Evolutionary conservation across 371 early-diverging fungal genomes (phyloP), one percentile per base, ranked within the genome.

Genomic region (Lichtheimia hyalospora): DNA sequence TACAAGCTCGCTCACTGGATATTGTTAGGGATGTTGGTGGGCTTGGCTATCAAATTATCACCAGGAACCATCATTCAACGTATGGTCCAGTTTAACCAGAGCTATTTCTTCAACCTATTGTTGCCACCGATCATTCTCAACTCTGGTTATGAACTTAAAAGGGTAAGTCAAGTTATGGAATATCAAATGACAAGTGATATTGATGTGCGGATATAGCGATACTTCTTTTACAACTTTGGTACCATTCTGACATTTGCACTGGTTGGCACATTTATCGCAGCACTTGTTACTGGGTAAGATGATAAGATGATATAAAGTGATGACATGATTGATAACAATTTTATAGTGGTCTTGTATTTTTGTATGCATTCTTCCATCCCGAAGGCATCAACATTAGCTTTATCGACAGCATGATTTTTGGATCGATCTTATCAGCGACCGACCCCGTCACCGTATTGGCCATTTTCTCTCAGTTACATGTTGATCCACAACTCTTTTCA

Each of bases 111-210:
- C 82, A 97, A 96, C 69, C 70, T 97, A 57, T 69, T 97, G 5
- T 84, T 97, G 49, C 98, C 98, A 21, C 98, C 98, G 3, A 96
- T 97, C 64, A 96, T 97, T 65, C 80, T 97, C 20, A 92, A 96
- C 70, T 95, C 94, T 15, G 96, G 96, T 1, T 97, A 93, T 67
- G 93, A 94, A 53, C 77, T 97, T 79, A 93, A 96, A 65, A 79
- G 87, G 69, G 88, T 85, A 79, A 46, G 21, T 46, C 5, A 10
- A 69, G 56, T 18, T 2, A 13, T 57, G 25, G 3, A n/a, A 7
- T 12, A 21, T 34, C 34, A 34, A 34, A 34, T 2, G 18, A 10
- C n/a, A 40, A 58, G n/a, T 13, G 15, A 49, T 21, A 23, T 3
- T 24, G 40, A 23, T 42, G 5, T 39, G 24, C 6, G 20, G 16